Evolutionary conservation across 2,329 filamentous ascomycete species (phyloP).

Genomic region (Chaetomiaceae sp.): DNA sequence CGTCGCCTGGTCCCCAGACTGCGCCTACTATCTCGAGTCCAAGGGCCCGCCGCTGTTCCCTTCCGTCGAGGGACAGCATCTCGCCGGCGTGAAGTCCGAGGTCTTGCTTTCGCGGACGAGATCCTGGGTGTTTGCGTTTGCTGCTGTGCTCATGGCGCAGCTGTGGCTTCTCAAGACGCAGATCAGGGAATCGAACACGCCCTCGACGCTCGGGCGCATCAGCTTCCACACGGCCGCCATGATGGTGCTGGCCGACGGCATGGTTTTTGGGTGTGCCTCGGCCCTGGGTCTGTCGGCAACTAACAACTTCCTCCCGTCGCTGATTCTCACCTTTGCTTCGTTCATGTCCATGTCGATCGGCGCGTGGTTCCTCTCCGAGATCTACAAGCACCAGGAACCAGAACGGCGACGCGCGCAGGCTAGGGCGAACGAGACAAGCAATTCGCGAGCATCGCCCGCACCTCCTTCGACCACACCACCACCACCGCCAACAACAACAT

Average conservation of each 20-base stretch:
- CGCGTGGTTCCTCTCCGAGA: slow-evolving; percentile 54
- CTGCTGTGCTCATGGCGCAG: slow-evolving; percentile 56
- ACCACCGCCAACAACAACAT: slow-evolving; percentile 20
- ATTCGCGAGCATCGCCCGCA: slow-evolving; percentile 23
- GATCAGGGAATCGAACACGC: slow-evolving; percentile 62
- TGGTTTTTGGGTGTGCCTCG: slow-evolving; percentile 53
- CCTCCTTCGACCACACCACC: slow-evolving; percentile 19
- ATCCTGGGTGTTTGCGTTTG: slow-evolving; percentile 54
- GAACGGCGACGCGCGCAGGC: slow-evolving; percentile 41
- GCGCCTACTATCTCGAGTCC: slow-evolving; percentile 61
- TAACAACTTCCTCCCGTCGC: slow-evolving; percentile 53
- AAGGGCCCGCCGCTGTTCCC: slow-evolving; percentile 57
- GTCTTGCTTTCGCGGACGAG: slow-evolving; percentile 53
- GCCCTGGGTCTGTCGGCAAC: slow-evolving; percentile 54
- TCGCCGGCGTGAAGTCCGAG: slow-evolving; percentile 58
- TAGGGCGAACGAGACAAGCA: slow-evolving; percentile 13
- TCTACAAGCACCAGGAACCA: slow-evolving; percentile 58
- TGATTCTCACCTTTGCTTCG: slow-evolving; percentile 48
- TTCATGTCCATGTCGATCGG: slow-evolving; percentile 56
- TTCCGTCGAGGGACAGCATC: slow-evolving; percentile 48
- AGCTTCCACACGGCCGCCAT: slow-evolving; percentile 59
- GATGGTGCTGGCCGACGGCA: slow-evolving; percentile 60
- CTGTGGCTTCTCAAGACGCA: slow-evolving; percentile 59
- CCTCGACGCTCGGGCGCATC: slow-evolving; percentile 62
- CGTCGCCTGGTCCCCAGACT: slow-evolving; percentile 64